These are phyloP conservation scores for Lasiosphaeriaceae sp. DNA, from an alignment of 495 filamentous ascomycete species.

Conservation along the genomic window DNA sequence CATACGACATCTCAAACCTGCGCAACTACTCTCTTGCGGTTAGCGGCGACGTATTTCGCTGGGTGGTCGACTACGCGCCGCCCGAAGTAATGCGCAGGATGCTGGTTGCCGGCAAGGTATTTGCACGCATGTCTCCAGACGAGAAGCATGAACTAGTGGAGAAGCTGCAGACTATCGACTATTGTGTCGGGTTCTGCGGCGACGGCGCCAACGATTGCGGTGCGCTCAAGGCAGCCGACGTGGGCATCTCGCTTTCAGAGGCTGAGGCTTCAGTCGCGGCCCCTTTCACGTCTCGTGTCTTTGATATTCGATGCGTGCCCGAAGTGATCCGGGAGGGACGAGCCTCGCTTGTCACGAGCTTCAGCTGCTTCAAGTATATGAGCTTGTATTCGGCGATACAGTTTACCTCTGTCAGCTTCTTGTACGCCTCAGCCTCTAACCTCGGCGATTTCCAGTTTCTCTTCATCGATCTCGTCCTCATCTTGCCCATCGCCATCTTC, in stretches of 20 bases:
- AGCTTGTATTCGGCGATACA: conserved; percentile 98
- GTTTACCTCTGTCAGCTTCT: conserved; percentile 97
- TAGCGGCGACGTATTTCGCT: conserved; percentile 91
- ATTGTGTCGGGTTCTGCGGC: conserved; percentile 94
- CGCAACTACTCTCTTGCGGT: conserved; percentile 84
- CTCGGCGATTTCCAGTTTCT: conserved; percentile 98
- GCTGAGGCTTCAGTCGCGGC: conserved; percentile 97
- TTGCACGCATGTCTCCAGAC: conserved; percentile 97
- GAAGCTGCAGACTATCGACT: conserved; percentile 93
- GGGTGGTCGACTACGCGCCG: conserved; percentile 86
- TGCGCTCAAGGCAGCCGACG: conserved; percentile 94
- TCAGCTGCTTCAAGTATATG: conserved; percentile 99
- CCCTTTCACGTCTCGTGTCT: conserved; percentile 91
- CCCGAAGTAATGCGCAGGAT: conserved; percentile 75
- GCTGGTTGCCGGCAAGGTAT: conserved; percentile 88
- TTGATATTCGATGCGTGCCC: conserved; percentile 96
- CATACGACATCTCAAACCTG: conserved; percentile 74
- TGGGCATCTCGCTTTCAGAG: conserved; percentile 97
- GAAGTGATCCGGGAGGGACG: conserved; percentile 93
- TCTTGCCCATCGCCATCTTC: conserved; percentile 94
- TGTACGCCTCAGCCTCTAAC: conserved; percentile 94
- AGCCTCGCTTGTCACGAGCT: conserved; percentile 92
- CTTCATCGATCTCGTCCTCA: conserved; percentile 89
- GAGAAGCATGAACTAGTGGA: conserved; percentile 98
- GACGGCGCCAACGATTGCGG: conserved; percentile 99